phyloP scores from a whole-genome alignment of 2,329 filamentous ascomycete species.

The Parafenestella ontariensis region DNA sequence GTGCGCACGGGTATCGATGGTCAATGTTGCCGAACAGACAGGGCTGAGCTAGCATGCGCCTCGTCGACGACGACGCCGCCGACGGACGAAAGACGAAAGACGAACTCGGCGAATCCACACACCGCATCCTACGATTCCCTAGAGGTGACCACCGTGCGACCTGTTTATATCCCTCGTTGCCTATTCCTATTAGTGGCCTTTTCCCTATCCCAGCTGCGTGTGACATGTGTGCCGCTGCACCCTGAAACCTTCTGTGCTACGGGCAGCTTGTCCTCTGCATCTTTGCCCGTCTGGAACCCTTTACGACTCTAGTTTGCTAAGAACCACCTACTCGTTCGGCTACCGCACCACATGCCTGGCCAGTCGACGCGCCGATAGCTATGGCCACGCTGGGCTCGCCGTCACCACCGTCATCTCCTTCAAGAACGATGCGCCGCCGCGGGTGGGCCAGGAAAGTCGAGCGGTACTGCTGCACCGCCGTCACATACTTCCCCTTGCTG shows the following conservation, averaged over 20 bases:
- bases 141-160: neutral
- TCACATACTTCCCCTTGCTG: conserved; percentile 82
- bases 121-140: neutral
- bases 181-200: neutral
- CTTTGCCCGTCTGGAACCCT: conserved; percentile 1
- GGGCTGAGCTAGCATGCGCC: neutral
- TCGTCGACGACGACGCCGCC: conserved; percentile 1
- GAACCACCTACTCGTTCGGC: conserved; percentile 10
- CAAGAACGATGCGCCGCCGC: conserved; percentile 47
- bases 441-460: conserved; percentile 74
- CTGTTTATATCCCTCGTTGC: neutral
- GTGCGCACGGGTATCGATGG: neutral
- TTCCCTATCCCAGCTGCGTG: conserved; percentile 4
- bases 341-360: conserved; percentile 35
- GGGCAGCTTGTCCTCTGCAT: neutral
- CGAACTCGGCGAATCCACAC: neutral
- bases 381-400: conserved; percentile 52
- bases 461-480: conserved; percentile 79
- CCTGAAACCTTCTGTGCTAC: conserved; percentile 35
- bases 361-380: conserved; percentile 22
- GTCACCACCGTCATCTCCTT: conserved; percentile 49
- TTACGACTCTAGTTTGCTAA: conserved; percentile 5
- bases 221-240: conserved; percentile 24
- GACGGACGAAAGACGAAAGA: neutral
- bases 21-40: too few relatives aligned